These are phyloP conservation scores for Calonectria montana DNA, from an alignment of 2,329 filamentous ascomycete species.

Conservation along the genomic window DNA sequence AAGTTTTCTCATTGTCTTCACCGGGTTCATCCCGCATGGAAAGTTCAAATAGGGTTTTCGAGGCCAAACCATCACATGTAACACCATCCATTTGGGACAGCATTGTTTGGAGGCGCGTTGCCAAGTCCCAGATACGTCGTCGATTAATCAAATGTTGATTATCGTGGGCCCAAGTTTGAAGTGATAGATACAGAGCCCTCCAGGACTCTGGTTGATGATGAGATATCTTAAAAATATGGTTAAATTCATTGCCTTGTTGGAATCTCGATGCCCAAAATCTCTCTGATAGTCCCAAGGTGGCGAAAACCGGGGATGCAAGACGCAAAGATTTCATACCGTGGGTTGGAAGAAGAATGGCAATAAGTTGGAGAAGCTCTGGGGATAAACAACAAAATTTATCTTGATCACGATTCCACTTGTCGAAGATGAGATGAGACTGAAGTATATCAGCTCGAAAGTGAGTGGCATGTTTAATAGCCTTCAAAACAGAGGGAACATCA, in stretches of 20 bases:
- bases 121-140: slow-evolving; percentile 16
- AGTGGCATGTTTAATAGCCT: not conserved
- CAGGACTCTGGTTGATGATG: slow-evolving; percentile 19
- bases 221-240: slow-evolving; percentile 16
- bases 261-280: slow-evolving; percentile 33
- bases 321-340: slow-evolving; percentile 24
- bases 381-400: slow-evolving; percentile 25
- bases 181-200: slow-evolving; percentile 9
- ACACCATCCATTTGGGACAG: slow-evolving; percentile 17
- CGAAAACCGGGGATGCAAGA: slow-evolving; percentile 26
- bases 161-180: not conserved
- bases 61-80: not conserved
- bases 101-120: not conserved
- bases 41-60: slow-evolving; percentile 20
- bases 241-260: slow-evolving; percentile 17
- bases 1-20: not conserved
- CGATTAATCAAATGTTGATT: slow-evolving; percentile 25
- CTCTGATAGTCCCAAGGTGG: slow-evolving; percentile 17
- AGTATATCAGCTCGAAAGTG: slow-evolving; percentile 12
- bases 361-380: slow-evolving; percentile 25
- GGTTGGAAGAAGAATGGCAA: slow-evolving; percentile 14
- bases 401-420: not conserved
- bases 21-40: not conserved
- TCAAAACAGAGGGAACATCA: not conserved
- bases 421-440: not conserved